Percentiles rank a stretch among this genome's conserved stretches.
phyloP scores from a whole-genome alignment of 768 basidiomycete species.

The Kwoniella mangroviensis region DNA sequence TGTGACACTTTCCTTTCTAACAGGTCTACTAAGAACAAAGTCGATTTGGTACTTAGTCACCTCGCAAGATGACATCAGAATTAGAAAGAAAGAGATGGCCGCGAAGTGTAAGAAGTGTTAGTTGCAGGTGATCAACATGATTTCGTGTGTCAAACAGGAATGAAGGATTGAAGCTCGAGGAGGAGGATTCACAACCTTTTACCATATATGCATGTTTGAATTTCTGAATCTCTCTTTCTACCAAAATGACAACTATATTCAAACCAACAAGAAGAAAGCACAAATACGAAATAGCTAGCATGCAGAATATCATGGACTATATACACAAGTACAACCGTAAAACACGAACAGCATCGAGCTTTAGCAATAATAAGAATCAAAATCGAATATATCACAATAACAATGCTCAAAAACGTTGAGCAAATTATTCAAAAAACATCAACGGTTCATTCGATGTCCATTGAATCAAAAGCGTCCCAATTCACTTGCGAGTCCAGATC shows the following conservation, averaged over 20 bases:
- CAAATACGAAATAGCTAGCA: background rate
- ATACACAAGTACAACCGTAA: background rate
- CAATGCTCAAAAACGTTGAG: too few species aligned
- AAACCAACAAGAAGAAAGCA: background rate
- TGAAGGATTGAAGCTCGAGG: background rate
- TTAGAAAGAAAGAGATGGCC: too few species aligned
- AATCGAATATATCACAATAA: background rate
- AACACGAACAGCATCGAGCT: background rate
- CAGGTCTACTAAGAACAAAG: conserved; percentile 31
- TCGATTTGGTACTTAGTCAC: too few species aligned
- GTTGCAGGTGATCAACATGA: too few species aligned
- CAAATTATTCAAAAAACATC: too few species aligned
- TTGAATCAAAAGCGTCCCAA: conserved; percentile 40
- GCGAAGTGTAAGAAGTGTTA: too few species aligned
- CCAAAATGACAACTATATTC: background rate
- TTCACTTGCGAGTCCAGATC: conserved; percentile 33
- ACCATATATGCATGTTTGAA: background rate
- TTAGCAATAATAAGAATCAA: background rate
- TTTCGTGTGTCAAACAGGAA: background rate
- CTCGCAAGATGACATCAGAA: too few species aligned
- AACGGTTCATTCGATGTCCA: conserved; percentile 37
- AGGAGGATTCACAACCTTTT: background rate
- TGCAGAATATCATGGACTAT: background rate
- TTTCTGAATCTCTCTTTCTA: background rate
- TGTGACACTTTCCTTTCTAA: background rate